Conservation (phyloP, 2,329 filamentous ascomycete genomes). For the Periconia sp. region DNA sequence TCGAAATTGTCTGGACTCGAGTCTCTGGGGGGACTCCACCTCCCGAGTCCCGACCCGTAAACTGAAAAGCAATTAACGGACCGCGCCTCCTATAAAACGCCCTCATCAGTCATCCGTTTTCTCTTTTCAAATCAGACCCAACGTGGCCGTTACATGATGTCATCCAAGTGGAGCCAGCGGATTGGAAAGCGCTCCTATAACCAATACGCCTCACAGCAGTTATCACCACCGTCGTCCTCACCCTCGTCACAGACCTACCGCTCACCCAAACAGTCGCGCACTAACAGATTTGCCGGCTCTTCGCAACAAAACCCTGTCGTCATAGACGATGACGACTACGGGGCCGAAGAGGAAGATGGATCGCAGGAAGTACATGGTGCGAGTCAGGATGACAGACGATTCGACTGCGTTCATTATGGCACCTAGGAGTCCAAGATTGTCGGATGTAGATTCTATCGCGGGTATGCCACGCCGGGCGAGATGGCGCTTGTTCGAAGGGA, state of each 20-base stretch:
- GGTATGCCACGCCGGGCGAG: constrained; percentile 39
- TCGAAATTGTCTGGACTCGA: not conserved
- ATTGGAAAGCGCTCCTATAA: constrained; percentile 11
- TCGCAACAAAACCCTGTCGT: constrained; percentile 29
- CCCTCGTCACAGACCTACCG: constrained; percentile 20
- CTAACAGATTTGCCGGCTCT: constrained; percentile 18
- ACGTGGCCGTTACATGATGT: constrained; percentile 5
- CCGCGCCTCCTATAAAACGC: too few relatives aligned
- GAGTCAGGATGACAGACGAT: constrained; percentile 25
- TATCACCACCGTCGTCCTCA: constrained; percentile 23
- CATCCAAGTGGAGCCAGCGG: not conserved
- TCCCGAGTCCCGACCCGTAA: too few relatives aligned
- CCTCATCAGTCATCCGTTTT: too few relatives aligned
- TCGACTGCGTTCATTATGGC: constrained; percentile 34
- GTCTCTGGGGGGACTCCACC: too few relatives aligned
- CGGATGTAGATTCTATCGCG: constrained; percentile 50
- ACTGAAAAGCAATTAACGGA: too few relatives aligned
- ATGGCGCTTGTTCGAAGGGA: constrained; percentile 56
- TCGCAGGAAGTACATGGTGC: constrained; percentile 31
- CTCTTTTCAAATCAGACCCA: too few relatives aligned
- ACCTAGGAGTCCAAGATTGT: constrained; percentile 59
- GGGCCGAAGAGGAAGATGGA: constrained; percentile 34
- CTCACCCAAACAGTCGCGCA: constrained; percentile 32
- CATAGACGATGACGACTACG: constrained; percentile 23
- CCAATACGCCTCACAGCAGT: not conserved